Percentiles rank a stretch among this genome's conserved stretches.
Conservation (phyloP, 257 asterid species). For the Solanum dulcamara region DNA sequence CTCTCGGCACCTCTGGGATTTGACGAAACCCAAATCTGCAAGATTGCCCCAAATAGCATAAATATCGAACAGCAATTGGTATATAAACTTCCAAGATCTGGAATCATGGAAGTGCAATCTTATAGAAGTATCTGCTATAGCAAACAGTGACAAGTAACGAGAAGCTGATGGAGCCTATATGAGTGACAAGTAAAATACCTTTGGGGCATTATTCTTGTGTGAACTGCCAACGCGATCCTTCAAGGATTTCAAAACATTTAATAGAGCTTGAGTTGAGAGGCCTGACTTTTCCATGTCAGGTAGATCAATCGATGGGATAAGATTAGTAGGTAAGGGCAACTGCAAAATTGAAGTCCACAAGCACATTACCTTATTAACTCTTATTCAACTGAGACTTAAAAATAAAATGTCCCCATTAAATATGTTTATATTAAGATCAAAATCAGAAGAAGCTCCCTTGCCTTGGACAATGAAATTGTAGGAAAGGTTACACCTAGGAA, state of each 20-base stretch:
- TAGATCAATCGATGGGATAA: constrained; percentile 56
- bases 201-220: constrained; percentile 27
- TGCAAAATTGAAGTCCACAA: constrained; percentile 16
- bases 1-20: constrained; percentile 90
- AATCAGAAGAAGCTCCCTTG: constrained; percentile 10
- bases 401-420: neutral
- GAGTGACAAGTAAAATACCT: constrained; percentile 23
- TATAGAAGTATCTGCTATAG: neutral
- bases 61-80: neutral
- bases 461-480: constrained; percentile 57
- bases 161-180: neutral
- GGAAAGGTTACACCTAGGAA: constrained; percentile 88
- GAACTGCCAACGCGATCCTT: constrained; percentile 38
- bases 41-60: neutral
- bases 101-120: neutral
- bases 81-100: neutral
- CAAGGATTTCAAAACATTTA: constrained; percentile 69
- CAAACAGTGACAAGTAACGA: neutral
- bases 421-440: neutral
- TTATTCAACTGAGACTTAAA: neutral
- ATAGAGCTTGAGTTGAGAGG: constrained; percentile 66
- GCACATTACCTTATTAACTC: neutral
- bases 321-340: constrained; percentile 41
- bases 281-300: constrained; percentile 67
- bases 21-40: constrained; percentile 73